These are phyloP conservation scores for Fomes fomentarius DNA, from an alignment of 1,284 basidiomycete species.

Conservation along the genomic window DNA sequence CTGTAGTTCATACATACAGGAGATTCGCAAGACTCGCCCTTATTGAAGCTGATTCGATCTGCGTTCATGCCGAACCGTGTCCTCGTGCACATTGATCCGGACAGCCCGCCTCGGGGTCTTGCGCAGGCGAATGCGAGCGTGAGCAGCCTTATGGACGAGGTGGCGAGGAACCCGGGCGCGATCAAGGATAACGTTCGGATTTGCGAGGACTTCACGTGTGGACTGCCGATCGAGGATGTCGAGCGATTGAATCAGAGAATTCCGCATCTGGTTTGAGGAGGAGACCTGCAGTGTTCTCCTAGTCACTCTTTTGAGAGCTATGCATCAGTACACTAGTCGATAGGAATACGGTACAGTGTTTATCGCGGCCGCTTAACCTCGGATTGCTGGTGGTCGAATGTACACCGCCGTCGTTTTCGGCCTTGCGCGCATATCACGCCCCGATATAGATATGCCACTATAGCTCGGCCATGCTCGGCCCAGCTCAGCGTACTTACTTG, in stretches of 20 bases:
- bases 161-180: slow-evolving; percentile 3
- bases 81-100: slow-evolving; percentile 30
- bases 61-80: slow-evolving; percentile 32
- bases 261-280: too few relatives aligned
- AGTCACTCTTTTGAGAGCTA: too few relatives aligned
- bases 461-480: too few relatives aligned
- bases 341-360: too few relatives aligned
- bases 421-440: too few relatives aligned
- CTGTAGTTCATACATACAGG: slow-evolving; percentile 28
- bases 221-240: slow-evolving; percentile 29
- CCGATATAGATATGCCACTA: too few relatives aligned
- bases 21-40: slow-evolving; percentile 7
- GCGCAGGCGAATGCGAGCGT: slow-evolving; percentile 29
- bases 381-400: too few relatives aligned
- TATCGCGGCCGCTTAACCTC: too few relatives aligned
- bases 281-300: too few relatives aligned
- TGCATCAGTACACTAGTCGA: too few relatives aligned
- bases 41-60: slow-evolving; percentile 24
- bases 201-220: slow-evolving; percentile 34
- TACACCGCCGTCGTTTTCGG: too few relatives aligned
- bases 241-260: slow-evolving; percentile 21
- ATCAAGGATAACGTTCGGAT: slow-evolving; percentile 27
- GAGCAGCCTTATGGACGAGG: slow-evolving; percentile 22
- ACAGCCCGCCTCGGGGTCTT: slow-evolving; percentile 25
- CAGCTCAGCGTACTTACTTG: too few relatives aligned